Evolutionary conservation across 371 early-diverging fungal species (phyloP), one percentile per base, ranked within the genome.

Genomic region (Polyrhizophydium stewartii): DNA sequence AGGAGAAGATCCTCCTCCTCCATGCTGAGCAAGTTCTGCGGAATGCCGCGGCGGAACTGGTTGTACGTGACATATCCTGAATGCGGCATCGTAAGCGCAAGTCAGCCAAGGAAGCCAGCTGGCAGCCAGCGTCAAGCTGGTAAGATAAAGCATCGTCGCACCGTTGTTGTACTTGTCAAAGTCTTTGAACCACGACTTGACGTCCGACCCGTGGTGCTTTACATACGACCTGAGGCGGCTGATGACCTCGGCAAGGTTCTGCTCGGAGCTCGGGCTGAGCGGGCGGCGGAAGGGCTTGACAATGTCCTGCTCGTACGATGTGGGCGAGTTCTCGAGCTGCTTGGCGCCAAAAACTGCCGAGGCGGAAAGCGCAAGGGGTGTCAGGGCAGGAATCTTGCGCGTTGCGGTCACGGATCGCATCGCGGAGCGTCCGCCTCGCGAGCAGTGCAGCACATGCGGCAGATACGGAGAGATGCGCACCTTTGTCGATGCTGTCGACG

Each of bases 81-180:
- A 9, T 28, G 33, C 49, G 28, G 3, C 22, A n/a, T n/a, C n/a
- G n/a, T n/a, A n/a, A n/a, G n/a, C n/a, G n/a, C n/a, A 17, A 43
- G 16, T 43, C n/a, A 43, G n/a, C n/a, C n/a, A n/a, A n/a, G n/a
- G n/a, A 21, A 22, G 33, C 51, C 46, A 51, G 12, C 27, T 6
- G 53, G 27, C 51, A 10, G 25, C 25, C 51, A 51, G n/a, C 30
- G 12, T 17, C 25, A 51, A 51, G 30, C n/a, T 22, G n/a, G 16
- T n/a, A 51, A 25, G n/a, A 25, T 13, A 55, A 55, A 55, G 6
- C 9, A 10, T 32, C n/a, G 31, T 2, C 45, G 38, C 43, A 72
- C 75, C 82, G 46, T 75, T 74, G 64, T 79, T 75, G 68, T 80
- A 68, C 63, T 74, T 73, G 61, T 82, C 82, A 70, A 79, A 82